Evolutionary conservation across 176 grass and related monocot species (phyloP).

Genomic region (Musa troglodytarum): DNA sequence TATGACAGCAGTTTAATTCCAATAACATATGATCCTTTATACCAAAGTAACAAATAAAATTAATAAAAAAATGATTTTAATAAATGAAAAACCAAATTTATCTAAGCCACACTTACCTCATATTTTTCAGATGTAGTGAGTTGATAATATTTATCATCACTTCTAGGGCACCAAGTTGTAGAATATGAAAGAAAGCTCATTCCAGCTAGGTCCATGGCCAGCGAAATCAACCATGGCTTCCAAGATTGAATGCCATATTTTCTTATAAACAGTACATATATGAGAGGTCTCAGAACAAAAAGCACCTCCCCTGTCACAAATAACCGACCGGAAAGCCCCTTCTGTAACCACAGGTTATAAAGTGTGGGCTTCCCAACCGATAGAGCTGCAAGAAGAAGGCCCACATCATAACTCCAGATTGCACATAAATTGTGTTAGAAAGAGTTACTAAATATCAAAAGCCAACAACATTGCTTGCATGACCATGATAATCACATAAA

Average conservation of each 20-base stretch:
- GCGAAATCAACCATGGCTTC: slow-evolving; percentile 86
- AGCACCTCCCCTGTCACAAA: slow-evolving; percentile 71
- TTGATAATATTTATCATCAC: slow-evolving; percentile 45
- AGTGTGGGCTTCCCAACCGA: slow-evolving; percentile 51
- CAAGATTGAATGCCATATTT: slow-evolving; percentile 91
- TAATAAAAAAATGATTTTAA: background rate
- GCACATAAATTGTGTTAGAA: background rate
- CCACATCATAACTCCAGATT: background rate
- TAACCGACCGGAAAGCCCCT: slow-evolving; percentile 53
- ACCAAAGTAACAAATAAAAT: background rate
- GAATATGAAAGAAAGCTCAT: slow-evolving; percentile 67
- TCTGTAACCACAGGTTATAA: slow-evolving; percentile 58
- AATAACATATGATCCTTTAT: background rate
- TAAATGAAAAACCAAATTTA: background rate
- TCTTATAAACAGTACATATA: slow-evolving; percentile 80
- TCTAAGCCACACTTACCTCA: slow-evolving; percentile 42
- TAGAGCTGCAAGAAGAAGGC: background rate
- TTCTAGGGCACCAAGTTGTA: slow-evolving; percentile 34
- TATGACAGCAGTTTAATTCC: slow-evolving; percentile 6
- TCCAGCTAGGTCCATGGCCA: slow-evolving; percentile 67
- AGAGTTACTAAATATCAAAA: background rate
- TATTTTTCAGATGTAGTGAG: slow-evolving; percentile 71
- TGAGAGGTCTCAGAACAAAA: slow-evolving; percentile 75
- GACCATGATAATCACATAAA: background rate
- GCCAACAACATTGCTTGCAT: background rate